phyloP scores from a whole-genome alignment of 129 eudicot genomes.

The Dittrichia graveolens region DNA sequence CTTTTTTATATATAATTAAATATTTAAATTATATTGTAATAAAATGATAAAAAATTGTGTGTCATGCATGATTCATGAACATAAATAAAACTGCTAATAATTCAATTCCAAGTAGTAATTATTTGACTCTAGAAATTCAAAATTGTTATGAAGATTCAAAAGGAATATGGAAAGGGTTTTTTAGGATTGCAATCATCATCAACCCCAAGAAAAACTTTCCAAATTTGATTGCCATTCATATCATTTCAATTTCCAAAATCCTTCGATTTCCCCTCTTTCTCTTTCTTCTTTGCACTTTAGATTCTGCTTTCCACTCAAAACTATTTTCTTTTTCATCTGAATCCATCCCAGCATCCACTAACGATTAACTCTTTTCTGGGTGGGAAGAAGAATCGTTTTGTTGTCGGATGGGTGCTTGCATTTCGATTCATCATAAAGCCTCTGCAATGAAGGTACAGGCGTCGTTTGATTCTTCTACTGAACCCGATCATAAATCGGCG shows the following conservation, averaged over 20 bases:
- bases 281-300: constrained; percentile 3
- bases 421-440: constrained; percentile 38
- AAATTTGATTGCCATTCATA: constrained; percentile 22
- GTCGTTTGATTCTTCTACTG: constrained; percentile 32
- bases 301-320: constrained; percentile 21
- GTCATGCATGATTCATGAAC: too few relatives aligned
- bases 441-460: constrained; percentile 34
- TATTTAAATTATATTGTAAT: too few relatives aligned
- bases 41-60: background rate
- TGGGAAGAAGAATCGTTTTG: constrained; percentile 21
- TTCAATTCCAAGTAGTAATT: constrained; percentile 2
- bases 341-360: constrained; percentile 24
- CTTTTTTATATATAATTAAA: too few relatives aligned
- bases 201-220: constrained; percentile 13
- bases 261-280: constrained; percentile 12
- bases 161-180: constrained; percentile 13
- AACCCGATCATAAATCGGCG: constrained; percentile 32
- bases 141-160: constrained; percentile 11
- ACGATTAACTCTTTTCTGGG: constrained; percentile 1
- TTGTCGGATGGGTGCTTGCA: constrained; percentile 55
- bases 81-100: background rate
- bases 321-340: background rate
- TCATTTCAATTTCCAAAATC: constrained; percentile 5
- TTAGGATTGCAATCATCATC: background rate
- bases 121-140: constrained; percentile 18